These are phyloP conservation scores for Malassezia sympodialis DNA, from an alignment of 1,284 basidiomycete genomes.

Conservation along the genomic window DNA sequence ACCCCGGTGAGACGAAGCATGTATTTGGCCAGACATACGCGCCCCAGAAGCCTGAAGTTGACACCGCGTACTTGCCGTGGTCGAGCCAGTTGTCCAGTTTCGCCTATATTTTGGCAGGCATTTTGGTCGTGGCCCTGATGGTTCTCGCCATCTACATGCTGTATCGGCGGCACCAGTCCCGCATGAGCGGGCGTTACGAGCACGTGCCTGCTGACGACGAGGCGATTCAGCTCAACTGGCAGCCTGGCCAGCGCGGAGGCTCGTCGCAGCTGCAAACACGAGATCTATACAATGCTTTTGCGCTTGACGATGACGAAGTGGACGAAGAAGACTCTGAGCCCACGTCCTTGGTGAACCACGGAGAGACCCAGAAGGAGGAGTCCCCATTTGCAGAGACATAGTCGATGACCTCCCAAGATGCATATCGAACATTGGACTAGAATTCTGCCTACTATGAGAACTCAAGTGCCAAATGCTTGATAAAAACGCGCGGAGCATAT, in stretches of 20 bases:
- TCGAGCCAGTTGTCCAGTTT: neutral
- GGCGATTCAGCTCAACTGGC: constrained; percentile 26
- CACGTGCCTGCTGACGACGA: constrained; percentile 62
- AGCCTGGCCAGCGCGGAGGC: neutral
- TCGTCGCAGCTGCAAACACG: constrained; percentile 17
- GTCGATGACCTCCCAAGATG: neutral
- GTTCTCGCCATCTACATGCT: constrained; percentile 56
- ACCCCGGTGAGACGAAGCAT: constrained; percentile 46
- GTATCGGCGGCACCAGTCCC: constrained; percentile 45
- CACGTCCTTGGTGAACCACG: neutral
- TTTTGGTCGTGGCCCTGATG: constrained; percentile 62
- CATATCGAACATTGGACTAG: too few relatives aligned
- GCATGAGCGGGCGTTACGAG: constrained; percentile 55
- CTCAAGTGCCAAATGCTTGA: too few relatives aligned
- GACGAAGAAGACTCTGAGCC: neutral
- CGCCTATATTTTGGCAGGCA: constrained; percentile 55
- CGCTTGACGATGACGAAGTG: constrained; percentile 25
- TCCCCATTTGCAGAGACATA: neutral
- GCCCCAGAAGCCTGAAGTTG: constrained; percentile 50
- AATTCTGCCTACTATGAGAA: too few relatives aligned
- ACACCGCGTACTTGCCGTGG: constrained; percentile 73
- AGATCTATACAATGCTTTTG: constrained; percentile 50
- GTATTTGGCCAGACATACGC: constrained; percentile 20
- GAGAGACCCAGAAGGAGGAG: neutral
- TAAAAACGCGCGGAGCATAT: too few relatives aligned